Percentiles rank a stretch among this genome's conserved stretches.
These are phyloP conservation scores for Leucogyrophana mollusca DNA, from an alignment of 768 basidiomycete species.

Conservation along the genomic window DNA sequence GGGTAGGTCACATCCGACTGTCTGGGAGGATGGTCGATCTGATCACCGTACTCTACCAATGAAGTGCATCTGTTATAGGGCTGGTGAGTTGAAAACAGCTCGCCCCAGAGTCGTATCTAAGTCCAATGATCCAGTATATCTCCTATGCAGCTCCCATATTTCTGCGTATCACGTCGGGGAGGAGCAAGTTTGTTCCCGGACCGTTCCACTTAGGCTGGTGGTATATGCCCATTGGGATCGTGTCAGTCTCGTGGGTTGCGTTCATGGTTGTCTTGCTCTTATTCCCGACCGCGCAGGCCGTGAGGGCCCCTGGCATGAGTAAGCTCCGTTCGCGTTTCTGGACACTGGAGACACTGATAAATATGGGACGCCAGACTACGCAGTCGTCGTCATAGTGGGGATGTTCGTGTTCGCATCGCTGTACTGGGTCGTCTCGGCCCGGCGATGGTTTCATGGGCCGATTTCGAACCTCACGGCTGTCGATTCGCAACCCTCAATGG, in stretches of 20 bases:
- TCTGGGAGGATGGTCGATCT: not conserved
- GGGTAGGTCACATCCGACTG: slow-evolving; percentile 41
- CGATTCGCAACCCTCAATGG: slow-evolving; percentile 10
- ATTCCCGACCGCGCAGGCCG: slow-evolving; percentile 47
- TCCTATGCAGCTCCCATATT: slow-evolving; percentile 64
- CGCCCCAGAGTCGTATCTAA: too few relatives aligned
- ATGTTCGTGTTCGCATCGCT: slow-evolving; percentile 64
- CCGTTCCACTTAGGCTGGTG: slow-evolving; percentile 61
- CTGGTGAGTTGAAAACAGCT: slow-evolving; percentile 40
- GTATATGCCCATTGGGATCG: slow-evolving; percentile 55
- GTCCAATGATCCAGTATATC: too few relatives aligned
- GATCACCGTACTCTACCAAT: slow-evolving; percentile 1
- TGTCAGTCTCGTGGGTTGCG: slow-evolving; percentile 67
- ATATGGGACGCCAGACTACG: slow-evolving; percentile 50
- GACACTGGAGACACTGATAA: not conserved
- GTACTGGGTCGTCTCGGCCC: slow-evolving; percentile 68
- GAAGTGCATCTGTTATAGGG: slow-evolving; percentile 68
- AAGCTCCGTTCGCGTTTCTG: slow-evolving; percentile 19
- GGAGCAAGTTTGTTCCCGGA: slow-evolving; percentile 55
- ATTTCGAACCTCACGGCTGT: slow-evolving; percentile 43
- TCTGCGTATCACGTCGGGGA: slow-evolving; percentile 67
- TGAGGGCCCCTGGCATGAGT: slow-evolving; percentile 55
- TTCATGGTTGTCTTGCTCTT: slow-evolving; percentile 61
- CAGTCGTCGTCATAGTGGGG: slow-evolving; percentile 60
- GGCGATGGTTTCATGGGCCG: slow-evolving; percentile 73